A percentile compares a stretch with the other conserved stretches of the same genome.
phyloP scores from a whole-genome alignment of 306 rosid species.

The Pterocarpus santalinus region DNA sequence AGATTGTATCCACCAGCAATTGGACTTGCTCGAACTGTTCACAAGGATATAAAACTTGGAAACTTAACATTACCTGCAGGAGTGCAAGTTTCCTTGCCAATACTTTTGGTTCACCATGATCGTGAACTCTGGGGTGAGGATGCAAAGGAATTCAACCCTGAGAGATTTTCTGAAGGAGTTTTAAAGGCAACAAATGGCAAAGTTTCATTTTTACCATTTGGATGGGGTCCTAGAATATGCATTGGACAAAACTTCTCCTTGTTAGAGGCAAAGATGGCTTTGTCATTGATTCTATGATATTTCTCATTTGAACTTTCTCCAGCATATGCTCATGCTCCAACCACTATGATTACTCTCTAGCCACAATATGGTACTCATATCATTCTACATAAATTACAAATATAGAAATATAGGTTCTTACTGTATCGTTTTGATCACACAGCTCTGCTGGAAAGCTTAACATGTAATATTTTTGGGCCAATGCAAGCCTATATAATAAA shows the following conservation, averaged over 20 bases:
- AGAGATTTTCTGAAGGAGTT: too few relatives aligned
- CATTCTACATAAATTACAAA: conserved; percentile 21
- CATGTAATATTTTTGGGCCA: neutral
- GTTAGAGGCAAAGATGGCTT: too few relatives aligned
- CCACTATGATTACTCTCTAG: neutral
- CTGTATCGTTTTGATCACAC: neutral
- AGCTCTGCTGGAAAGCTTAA: neutral
- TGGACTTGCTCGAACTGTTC: neutral
- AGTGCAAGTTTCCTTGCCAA: neutral
- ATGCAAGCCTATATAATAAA: too few relatives aligned
- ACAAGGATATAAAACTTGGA: conserved; percentile 18
- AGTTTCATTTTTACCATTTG: too few relatives aligned
- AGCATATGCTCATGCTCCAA: neutral
- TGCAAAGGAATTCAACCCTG: neutral
- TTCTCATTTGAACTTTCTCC: too few relatives aligned
- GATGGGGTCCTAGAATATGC: too few relatives aligned
- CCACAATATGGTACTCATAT: conserved; percentile 44
- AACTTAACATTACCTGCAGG: conserved; percentile 18
- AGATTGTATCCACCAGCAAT: conserved; percentile 5
- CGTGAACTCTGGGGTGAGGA: neutral
- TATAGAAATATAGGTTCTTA: neutral
- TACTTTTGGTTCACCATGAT: conserved; percentile 35
- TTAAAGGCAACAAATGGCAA: too few relatives aligned
- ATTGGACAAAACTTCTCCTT: too few relatives aligned
- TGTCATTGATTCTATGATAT: too few relatives aligned